Conservation (phyloP, 306 rosid species). For the Calophaca sinica region DNA sequence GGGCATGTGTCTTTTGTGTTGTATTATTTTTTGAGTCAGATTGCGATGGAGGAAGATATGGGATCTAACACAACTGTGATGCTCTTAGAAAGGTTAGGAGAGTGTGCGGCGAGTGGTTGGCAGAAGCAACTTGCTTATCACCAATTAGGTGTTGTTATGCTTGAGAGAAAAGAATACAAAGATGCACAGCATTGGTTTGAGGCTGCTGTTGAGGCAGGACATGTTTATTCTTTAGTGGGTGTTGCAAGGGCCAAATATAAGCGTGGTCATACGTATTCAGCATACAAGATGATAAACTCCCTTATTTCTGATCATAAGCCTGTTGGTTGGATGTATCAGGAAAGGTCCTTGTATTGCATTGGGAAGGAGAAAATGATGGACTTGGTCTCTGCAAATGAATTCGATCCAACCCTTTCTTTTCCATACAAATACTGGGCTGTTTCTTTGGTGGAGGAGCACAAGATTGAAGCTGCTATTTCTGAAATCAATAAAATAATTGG, state of each 20-base stretch:
- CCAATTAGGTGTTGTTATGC: slow-evolving; percentile 80
- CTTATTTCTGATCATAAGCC: slow-evolving; percentile 71
- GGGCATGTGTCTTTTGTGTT: slow-evolving; percentile 77
- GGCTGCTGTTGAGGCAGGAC: slow-evolving; percentile 74
- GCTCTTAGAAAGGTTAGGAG: slow-evolving; percentile 82
- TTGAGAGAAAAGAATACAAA: slow-evolving; percentile 79
- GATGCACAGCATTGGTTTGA: slow-evolving; percentile 80
- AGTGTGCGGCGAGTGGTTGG: slow-evolving; percentile 75
- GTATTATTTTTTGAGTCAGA: slow-evolving; percentile 77
- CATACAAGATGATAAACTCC: slow-evolving; percentile 74
- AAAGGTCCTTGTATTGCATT: slow-evolving; percentile 72
- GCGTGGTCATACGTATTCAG: slow-evolving; percentile 78
- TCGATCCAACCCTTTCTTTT: slow-evolving; percentile 82
- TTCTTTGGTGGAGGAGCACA: slow-evolving; percentile 66
- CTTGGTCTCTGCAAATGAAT: slow-evolving; percentile 71
- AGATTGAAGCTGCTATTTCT: slow-evolving; percentile 61
- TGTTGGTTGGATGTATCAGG: slow-evolving; percentile 95
- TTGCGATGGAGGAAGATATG: slow-evolving; percentile 87
- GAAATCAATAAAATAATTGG: slow-evolving; percentile 80
- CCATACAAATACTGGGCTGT: slow-evolving; percentile 82
- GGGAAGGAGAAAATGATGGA: slow-evolving; percentile 84
- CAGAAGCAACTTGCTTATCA: slow-evolving; percentile 80
- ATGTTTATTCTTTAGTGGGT: slow-evolving; percentile 80
- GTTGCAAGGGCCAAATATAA: slow-evolving; percentile 82
- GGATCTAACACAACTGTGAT: slow-evolving; percentile 77